phyloP scores from a whole-genome alignment of 768 basidiomycete species.

The Collybia mongolica region DNA sequence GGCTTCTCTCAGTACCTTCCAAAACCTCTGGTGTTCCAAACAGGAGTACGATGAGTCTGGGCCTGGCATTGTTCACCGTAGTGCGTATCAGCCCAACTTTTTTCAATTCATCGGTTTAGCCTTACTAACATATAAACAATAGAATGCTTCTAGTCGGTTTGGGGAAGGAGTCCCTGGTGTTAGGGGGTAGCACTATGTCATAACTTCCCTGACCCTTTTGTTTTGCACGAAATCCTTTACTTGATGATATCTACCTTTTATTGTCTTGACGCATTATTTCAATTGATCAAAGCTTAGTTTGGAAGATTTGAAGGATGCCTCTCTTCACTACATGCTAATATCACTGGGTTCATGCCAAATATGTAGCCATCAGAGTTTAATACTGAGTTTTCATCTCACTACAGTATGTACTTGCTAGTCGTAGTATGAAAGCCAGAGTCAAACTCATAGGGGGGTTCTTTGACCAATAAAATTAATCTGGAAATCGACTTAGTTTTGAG shows the following conservation, averaged over 20 bases:
- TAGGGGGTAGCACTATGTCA: background rate
- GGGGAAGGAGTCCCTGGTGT: background rate
- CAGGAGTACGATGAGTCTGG: slow-evolving; percentile 91
- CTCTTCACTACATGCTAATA: no score
- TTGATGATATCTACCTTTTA: slow-evolving; percentile 4
- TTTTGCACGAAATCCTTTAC: background rate
- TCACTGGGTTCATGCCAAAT: no score
- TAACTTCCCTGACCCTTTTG: background rate
- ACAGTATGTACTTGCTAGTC: no score
- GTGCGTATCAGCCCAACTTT: slow-evolving; percentile 36
- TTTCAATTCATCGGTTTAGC: background rate
- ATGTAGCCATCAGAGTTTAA: no score
- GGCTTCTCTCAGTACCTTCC: slow-evolving; percentile 92
- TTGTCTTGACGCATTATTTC: background rate
- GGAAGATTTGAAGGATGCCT: no score
- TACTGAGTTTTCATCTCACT: no score
- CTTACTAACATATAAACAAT: background rate
- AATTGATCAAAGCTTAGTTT: background rate
- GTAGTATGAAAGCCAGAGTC: no score
- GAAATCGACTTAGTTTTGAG: no score
- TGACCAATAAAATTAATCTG: no score
- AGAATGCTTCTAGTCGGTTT: background rate
- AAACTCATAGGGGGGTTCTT: no score
- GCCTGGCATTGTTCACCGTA: slow-evolving; percentile 79
- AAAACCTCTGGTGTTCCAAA: slow-evolving; percentile 93